A percentile compares a stretch with the other conserved stretches of the same genome.
These are phyloP conservation scores for Hericium alpestre DNA, from an alignment of 768 basidiomycete genomes.

Conservation along the genomic window DNA sequence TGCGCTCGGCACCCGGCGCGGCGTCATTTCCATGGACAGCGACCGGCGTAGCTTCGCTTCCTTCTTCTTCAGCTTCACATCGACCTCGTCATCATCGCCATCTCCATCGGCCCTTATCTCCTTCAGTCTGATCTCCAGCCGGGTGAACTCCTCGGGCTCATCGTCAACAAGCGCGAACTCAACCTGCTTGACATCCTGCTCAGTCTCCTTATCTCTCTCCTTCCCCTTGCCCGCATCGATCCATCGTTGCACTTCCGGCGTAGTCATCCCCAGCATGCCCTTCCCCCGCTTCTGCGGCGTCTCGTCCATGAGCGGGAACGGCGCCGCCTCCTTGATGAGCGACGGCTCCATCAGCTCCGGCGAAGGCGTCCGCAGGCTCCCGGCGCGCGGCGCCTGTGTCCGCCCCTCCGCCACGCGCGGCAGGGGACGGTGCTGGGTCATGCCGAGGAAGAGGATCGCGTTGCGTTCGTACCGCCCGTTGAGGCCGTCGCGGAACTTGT, in stretches of 20 bases:
- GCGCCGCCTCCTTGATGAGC: conserved; percentile 13
- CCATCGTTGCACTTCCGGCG: conserved; percentile 46
- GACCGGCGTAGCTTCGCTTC: conserved; percentile 27
- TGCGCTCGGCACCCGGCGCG: conserved; percentile 27
- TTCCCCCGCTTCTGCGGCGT: conserved; percentile 6
- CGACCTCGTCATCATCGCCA: conserved; percentile 40
- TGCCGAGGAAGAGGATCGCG: conserved; percentile 17
- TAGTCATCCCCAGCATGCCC: conserved; percentile 33
- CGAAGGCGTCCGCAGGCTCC: conserved; percentile 6
- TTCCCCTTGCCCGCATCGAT: conserved; percentile 29
- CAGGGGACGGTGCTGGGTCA: conserved; percentile 11
- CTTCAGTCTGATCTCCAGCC: conserved; percentile 15
- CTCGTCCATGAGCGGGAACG: conserved; percentile 21
- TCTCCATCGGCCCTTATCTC: conserved; percentile 23
- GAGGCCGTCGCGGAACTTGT: conserved; percentile 5
- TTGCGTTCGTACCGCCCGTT: conserved; percentile 17
- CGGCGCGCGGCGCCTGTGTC: neutral
- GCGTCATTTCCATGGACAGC: conserved; percentile 38
- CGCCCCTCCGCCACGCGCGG: neutral
- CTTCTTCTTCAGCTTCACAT: conserved; percentile 20
- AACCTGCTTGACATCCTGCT: conserved; percentile 11
- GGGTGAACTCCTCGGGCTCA: conserved; percentile 16
- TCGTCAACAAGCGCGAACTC: conserved; percentile 36
- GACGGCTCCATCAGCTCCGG: conserved; percentile 10
- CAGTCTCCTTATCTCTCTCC: conserved; percentile 4